These are phyloP conservation scores for Rhipidocladum racemiflorum DNA, from an alignment of 176 grass and related monocot genomes.

Conservation along the genomic window DNA sequence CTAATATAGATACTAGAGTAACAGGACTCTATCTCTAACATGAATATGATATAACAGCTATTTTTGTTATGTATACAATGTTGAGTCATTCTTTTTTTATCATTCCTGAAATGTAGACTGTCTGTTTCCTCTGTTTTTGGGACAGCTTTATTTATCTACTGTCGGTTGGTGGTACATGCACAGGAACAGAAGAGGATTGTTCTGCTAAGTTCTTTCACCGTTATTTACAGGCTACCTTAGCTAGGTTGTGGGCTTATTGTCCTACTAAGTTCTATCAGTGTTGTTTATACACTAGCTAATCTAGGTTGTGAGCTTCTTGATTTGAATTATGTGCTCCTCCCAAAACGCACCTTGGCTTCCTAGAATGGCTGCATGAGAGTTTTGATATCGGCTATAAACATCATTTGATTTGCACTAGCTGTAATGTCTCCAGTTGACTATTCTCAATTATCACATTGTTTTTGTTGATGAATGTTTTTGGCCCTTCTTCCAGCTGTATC, in stretches of 20 bases:
- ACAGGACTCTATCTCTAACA: too few species aligned
- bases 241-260: not conserved
- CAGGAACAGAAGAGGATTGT: not conserved
- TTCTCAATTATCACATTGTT: not conserved
- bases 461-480: not conserved
- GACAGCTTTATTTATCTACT: not conserved
- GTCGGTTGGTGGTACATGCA: not conserved
- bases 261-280: not conserved
- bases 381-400: not conserved
- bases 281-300: not conserved
- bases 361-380: not conserved
- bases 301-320: slow-evolving; percentile 8
- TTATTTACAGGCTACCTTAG: not conserved
- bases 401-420: not conserved
- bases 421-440: not conserved
- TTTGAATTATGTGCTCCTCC: not conserved
- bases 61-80: not conserved
- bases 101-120: not conserved
- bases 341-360: not conserved
- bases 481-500: not conserved
- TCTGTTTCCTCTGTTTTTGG: not conserved
- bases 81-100: not conserved
- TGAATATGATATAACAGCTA: not conserved
- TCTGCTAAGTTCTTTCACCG: not conserved
- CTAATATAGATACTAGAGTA: too few species aligned